A percentile compares a stretch with the other conserved stretches of the same genome.
These are phyloP conservation scores for Collybia nuda DNA, from an alignment of 768 basidiomycete genomes.

Conservation along the genomic window DNA sequence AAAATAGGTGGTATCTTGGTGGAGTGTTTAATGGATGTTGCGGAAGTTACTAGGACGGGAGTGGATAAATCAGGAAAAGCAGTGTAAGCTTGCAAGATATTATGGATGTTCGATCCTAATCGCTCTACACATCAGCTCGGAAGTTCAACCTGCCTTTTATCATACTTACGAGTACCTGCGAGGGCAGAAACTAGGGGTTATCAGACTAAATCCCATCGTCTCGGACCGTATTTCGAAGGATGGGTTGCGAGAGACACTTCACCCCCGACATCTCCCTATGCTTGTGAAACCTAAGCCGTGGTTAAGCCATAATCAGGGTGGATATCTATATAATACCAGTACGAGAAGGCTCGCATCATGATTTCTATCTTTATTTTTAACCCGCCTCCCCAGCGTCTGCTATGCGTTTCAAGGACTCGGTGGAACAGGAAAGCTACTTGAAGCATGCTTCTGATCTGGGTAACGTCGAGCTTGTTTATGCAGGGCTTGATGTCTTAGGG, in stretches of 20 bases:
- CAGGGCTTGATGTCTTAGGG: conserved; percentile 87
- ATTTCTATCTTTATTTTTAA: conserved; percentile 1
- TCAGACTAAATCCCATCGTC: conserved; percentile 82
- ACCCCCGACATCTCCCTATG: conserved; percentile 97
- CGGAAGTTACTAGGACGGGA: conserved; percentile 66
- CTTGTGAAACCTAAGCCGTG: conserved; percentile 88
- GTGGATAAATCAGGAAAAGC: conserved; percentile 56
- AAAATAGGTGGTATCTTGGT: conserved; percentile 83
- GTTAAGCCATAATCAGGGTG: conserved; percentile 74
- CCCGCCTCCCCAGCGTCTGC: conserved; percentile 45
- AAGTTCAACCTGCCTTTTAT: conserved; percentile 87
- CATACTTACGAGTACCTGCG: conserved; percentile 92
- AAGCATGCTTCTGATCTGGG: conserved; percentile 70
- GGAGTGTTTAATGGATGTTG: conserved; percentile 81
- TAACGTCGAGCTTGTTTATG: conserved; percentile 81
- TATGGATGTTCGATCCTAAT: not conserved
- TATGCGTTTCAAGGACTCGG: conserved; percentile 92
- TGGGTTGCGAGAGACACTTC: conserved; percentile 64
- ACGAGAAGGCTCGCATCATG: conserved; percentile 20
- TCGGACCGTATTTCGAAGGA: conserved; percentile 78
- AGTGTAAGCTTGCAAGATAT: conserved; percentile 46
- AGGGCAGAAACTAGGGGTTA: conserved; percentile 92
- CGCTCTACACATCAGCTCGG: conserved; percentile 43
- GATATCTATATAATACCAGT: conserved; percentile 82
- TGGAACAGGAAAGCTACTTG: conserved; percentile 82